Evolutionary conservation across 257 asterid species (phyloP).

Genomic region (Solanum bulbocastanum): DNA sequence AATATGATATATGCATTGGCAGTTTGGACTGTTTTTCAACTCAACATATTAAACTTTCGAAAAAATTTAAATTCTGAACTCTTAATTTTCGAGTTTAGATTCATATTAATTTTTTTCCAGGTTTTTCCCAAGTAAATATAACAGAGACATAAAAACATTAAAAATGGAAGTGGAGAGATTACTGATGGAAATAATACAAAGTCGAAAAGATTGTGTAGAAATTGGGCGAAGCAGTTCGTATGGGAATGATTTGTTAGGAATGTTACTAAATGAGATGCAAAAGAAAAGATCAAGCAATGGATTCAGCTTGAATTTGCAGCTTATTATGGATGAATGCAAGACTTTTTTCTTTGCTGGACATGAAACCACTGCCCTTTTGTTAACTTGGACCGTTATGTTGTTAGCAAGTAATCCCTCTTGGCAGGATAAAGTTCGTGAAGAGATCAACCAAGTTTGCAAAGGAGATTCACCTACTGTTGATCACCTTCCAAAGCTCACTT

Average conservation of each 20-base stretch:
- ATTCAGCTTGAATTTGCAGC: constrained; percentile 10
- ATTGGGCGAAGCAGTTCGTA: constrained; percentile 47
- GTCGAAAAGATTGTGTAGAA: constrained; percentile 61
- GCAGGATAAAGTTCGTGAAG: constrained; percentile 68
- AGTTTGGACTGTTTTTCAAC: neutral
- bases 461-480: constrained; percentile 43
- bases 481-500: constrained; percentile 64
- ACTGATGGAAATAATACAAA: constrained; percentile 81
- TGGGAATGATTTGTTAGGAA: neutral
- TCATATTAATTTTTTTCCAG: constrained; percentile 13
- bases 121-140: constrained; percentile 79
- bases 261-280: constrained; percentile 67
- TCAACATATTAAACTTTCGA: neutral
- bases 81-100: accelerated
- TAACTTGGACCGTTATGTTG: constrained; percentile 90
- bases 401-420: constrained; percentile 63
- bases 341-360: constrained; percentile 96
- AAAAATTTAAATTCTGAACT: neutral
- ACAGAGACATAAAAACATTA: constrained; percentile 67
- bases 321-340: constrained; percentile 93
- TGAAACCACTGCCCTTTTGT: constrained; percentile 79
- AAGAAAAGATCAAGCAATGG: constrained; percentile 17
- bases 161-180: constrained; percentile 70
- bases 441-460: constrained; percentile 46
- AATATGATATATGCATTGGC: neutral